A percentile compares a stretch with the other conserved stretches of the same genome.
These are phyloP conservation scores for Pezicula rhizophila DNA, from an alignment of 2,329 filamentous ascomycete genomes.

Conservation along the genomic window DNA sequence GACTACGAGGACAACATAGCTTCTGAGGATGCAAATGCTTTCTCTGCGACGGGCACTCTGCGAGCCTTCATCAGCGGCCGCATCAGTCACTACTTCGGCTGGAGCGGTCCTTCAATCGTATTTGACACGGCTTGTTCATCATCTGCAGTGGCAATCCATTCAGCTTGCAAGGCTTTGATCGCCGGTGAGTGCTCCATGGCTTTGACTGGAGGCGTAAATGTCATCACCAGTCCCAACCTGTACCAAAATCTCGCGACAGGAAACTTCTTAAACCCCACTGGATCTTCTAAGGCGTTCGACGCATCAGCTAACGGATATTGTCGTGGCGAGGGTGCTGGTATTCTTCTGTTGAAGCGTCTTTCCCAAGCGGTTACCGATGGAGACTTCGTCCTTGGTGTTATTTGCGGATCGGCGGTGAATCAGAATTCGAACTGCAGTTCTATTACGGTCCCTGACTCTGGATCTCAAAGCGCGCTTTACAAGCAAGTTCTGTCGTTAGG, in stretches of 20 bases:
- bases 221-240: slow-evolving; percentile 12
- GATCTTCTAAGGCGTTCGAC: slow-evolving; percentile 41
- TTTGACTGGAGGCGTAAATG: slow-evolving; percentile 19
- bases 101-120: slow-evolving; percentile 27
- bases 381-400: slow-evolving; percentile 41
- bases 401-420: slow-evolving; percentile 54
- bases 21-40: slow-evolving; percentile 5
- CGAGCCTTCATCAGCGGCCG: slow-evolving; percentile 13
- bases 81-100: slow-evolving; percentile 29
- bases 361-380: slow-evolving; percentile 40
- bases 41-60: slow-evolving; percentile 2
- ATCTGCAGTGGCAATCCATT: slow-evolving; percentile 31
- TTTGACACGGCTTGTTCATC: slow-evolving; percentile 30
- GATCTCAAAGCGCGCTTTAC: slow-evolving; percentile 20
- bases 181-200: slow-evolving; percentile 17
- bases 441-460: slow-evolving; percentile 12
- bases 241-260: slow-evolving; percentile 8
- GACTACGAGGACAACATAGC: slow-evolving; percentile 1
- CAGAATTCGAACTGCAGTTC: slow-evolving; percentile 29
- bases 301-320: slow-evolving; percentile 44
- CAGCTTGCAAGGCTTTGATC: slow-evolving; percentile 26
- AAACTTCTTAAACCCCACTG: slow-evolving; percentile 17
- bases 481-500: slow-evolving; percentile 26
- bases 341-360: slow-evolving; percentile 40
- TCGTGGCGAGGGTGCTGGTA: slow-evolving; percentile 39